Conservation (phyloP, 208 protist genomes). For the Naegleria fowleri region DNA sequence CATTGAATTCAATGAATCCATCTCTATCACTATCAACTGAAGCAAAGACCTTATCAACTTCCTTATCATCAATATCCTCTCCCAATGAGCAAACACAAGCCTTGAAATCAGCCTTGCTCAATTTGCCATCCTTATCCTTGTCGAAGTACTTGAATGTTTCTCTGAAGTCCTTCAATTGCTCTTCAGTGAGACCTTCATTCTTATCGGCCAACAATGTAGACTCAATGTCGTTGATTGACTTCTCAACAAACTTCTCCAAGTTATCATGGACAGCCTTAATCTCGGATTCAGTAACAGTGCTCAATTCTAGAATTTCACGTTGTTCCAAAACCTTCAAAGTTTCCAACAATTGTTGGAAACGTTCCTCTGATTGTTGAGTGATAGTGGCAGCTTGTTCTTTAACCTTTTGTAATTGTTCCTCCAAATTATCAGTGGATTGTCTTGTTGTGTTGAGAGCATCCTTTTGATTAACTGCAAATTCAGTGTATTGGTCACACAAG, state of each 20-base stretch:
- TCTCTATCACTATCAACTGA: neutral
- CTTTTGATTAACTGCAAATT: neutral
- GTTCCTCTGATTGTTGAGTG: neutral
- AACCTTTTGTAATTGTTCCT: constrained; percentile 9
- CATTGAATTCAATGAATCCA: neutral
- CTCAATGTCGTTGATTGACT: neutral
- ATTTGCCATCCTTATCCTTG: neutral
- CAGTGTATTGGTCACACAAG: neutral
- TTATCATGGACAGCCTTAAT: neutral
- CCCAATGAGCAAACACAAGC: neutral
- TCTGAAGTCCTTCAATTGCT: constrained; percentile 21
- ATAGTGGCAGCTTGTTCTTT: neutral
- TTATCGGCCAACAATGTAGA: neutral
- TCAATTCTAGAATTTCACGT: constrained; percentile 7
- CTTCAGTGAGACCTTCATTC: neutral
- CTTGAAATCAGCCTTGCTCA: constrained; percentile 6
- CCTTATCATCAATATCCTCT: constrained; percentile 18
- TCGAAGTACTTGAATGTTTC: constrained; percentile 19
- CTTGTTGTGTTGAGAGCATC: neutral
- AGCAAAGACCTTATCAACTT: neutral
- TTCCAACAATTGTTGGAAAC: neutral
- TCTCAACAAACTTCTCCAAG: neutral
- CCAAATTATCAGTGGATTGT: neutral
- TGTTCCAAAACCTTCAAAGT: neutral
- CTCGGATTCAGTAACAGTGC: neutral